Conservation (phyloP, 139 green algal species). For the Haematococcus lacustris region DNA sequence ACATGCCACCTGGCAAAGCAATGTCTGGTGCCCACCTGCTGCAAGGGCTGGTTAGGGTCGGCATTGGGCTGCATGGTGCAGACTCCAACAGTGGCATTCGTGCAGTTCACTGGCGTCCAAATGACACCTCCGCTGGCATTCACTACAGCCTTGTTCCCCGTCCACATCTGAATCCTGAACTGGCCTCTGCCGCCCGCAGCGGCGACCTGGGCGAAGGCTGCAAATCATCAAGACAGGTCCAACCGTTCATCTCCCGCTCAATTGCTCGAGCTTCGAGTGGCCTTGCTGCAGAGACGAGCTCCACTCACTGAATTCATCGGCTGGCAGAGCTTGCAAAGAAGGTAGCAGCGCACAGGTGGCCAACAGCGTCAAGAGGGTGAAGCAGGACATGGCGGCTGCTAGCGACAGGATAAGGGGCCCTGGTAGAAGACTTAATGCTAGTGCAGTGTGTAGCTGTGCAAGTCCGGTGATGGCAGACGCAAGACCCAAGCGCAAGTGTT, state of each 20-base stretch:
- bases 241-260: background rate
- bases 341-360: background rate
- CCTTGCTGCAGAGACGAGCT: background rate
- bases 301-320: constrained; percentile 1
- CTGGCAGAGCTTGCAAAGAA: background rate
- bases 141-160: too few species aligned
- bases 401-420: background rate
- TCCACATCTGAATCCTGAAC: background rate
- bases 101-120: background rate
- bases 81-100: background rate
- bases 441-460: too few species aligned
- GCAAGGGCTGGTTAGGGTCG: background rate
- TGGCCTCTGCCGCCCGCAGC: background rate
- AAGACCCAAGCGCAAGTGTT: too few species aligned
- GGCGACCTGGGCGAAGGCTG: background rate
- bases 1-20: background rate
- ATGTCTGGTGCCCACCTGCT: background rate
- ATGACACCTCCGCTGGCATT: background rate
- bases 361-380: background rate
- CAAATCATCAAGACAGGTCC: background rate
- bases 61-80: too few species aligned
- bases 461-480: too few species aligned
- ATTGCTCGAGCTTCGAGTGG: background rate
- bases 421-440: too few species aligned
- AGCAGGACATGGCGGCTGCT: background rate